Evolutionary conservation across 164 flowering plant species (phyloP).

Genomic region (Magnolia changhungtana): DNA sequence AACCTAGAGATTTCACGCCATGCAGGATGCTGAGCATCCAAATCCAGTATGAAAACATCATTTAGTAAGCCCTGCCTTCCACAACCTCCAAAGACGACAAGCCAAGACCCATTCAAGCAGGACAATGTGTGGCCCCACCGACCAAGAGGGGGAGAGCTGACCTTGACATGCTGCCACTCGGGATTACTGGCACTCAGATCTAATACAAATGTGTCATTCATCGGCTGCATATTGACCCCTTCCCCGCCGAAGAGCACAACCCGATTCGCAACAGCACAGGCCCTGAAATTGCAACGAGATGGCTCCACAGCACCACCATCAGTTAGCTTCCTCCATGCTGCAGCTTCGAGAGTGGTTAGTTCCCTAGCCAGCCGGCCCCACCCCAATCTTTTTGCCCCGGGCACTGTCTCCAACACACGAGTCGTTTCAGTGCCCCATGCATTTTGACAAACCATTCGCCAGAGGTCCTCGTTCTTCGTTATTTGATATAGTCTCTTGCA

Average conservation of each 20-base stretch:
- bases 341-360: conserved; percentile 87
- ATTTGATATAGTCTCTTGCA: conserved; percentile 61
- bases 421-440: conserved; percentile 96
- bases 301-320: conserved; percentile 94
- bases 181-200: conserved; percentile 75
- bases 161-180: conserved; percentile 84
- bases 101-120: conserved; percentile 73
- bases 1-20: conserved; percentile 90
- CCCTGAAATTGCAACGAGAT: conserved; percentile 91
- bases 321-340: conserved; percentile 86
- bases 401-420: conserved; percentile 71
- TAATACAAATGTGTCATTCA: conserved; percentile 91
- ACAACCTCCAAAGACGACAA: conserved; percentile 93
- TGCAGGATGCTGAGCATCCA: conserved; percentile 83
- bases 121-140: conserved; percentile 96
- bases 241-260: conserved; percentile 96
- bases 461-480: conserved; percentile 79
- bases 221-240: conserved; percentile 95
- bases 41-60: conserved; percentile 82
- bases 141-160: conserved; percentile 91
- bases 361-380: conserved; percentile 92
- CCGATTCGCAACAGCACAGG: conserved; percentile 91
- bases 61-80: conserved; percentile 83
- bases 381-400: conserved; percentile 78
- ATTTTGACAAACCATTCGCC: conserved; percentile 97